These are phyloP conservation scores for Ananas comosus DNA, from an alignment of 176 grass and related monocot genomes.

Conservation along the genomic window DNA sequence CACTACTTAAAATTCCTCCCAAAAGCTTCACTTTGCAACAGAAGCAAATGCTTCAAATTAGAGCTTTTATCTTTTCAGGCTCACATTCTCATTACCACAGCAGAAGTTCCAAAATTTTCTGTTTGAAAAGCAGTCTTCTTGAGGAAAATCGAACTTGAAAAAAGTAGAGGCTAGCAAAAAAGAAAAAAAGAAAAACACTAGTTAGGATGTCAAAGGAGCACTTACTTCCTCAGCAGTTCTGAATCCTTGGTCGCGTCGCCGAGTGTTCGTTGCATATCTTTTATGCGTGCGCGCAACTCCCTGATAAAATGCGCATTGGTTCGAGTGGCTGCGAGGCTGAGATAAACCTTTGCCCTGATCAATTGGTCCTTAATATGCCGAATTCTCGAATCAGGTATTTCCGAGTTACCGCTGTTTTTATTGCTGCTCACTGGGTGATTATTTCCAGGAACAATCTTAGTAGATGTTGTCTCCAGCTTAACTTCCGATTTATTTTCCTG, in stretches of 20 bases:
- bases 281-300: not conserved
- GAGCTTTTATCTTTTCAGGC: no score
- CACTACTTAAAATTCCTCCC: no score
- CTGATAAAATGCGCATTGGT: constrained; percentile 5
- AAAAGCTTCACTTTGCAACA: no score
- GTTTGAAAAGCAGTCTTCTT: no score
- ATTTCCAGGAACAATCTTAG: not conserved
- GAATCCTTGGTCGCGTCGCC: constrained; percentile 4
- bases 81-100: no score
- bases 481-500: not conserved
- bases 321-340: not conserved
- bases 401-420: not conserved
- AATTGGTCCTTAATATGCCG: constrained; percentile 8
- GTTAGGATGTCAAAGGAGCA: not conserved
- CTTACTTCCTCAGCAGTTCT: constrained; percentile 10
- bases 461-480: not conserved
- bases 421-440: not conserved
- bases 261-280: constrained; percentile 1
- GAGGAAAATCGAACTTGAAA: no score
- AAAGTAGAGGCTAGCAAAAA: not conserved
- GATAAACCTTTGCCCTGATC: constrained; percentile 3
- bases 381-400: constrained; percentile 1
- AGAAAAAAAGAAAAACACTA: not conserved
- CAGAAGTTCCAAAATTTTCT: no score
- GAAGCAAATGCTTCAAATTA: no score